phyloP scores from a whole-genome alignment of 176 grass and related monocot genomes.

The Leersia perrieri region DNA sequence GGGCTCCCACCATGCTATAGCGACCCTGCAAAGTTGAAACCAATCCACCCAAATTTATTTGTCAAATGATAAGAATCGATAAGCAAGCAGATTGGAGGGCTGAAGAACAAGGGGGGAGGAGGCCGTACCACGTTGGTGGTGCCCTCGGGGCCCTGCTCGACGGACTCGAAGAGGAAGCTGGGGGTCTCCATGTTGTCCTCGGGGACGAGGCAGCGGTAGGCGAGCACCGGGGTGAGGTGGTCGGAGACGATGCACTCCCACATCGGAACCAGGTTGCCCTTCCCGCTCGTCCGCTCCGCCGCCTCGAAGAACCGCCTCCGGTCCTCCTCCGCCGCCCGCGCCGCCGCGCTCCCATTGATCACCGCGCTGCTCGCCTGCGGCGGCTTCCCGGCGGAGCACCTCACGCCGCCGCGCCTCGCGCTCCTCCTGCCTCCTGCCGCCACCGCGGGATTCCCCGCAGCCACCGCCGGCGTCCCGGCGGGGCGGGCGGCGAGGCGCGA shows the following conservation, averaged over 20 bases:
- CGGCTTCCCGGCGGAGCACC: constrained; percentile 22
- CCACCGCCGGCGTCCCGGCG: background rate
- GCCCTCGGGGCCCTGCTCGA: constrained; percentile 63
- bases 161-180: constrained; percentile 93
- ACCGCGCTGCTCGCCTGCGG: constrained; percentile 13
- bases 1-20: constrained; percentile 69
- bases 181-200: constrained; percentile 64
- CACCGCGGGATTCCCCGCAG: constrained; percentile 1
- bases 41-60: constrained; percentile 8
- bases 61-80: constrained; percentile 3
- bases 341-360: constrained; percentile 31
- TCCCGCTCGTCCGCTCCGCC: constrained; percentile 49
- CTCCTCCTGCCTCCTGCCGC: background rate
- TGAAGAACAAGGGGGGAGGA: background rate
- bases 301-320: constrained; percentile 64
- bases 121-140: constrained; percentile 52
- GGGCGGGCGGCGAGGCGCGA: constrained; percentile 18
- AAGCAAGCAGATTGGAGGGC: background rate
- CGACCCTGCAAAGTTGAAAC: constrained; percentile 54
- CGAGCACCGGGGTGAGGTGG: constrained; percentile 81
- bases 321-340: constrained; percentile 46
- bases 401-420: background rate
- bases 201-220: constrained; percentile 73
- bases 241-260: constrained; percentile 81
- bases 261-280: constrained; percentile 72